These are phyloP conservation scores for Syzygium aqueum DNA, from an alignment of 345 rosid genomes.

Conservation along the genomic window DNA sequence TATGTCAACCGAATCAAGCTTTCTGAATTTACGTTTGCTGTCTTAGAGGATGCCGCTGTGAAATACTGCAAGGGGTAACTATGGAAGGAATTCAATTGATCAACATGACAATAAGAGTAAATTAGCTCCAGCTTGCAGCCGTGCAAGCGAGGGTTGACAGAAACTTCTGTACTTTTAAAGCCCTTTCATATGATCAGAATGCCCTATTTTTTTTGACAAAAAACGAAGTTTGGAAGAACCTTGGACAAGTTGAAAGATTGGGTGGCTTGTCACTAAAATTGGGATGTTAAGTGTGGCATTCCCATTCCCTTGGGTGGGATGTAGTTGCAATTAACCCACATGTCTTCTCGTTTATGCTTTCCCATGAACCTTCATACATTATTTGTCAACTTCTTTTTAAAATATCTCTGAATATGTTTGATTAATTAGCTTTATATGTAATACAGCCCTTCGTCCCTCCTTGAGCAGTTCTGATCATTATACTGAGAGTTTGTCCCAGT, in stretches of 20 bases:
- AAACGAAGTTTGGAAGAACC: not conserved
- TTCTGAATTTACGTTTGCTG: not conserved
- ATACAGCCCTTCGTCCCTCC: conserved; percentile 62
- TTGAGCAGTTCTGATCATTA: conserved; percentile 38
- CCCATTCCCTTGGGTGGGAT: not conserved
- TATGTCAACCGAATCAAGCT: not conserved
- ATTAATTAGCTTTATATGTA: conserved; percentile 4
- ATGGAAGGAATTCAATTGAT: not conserved
- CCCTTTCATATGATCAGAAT: not conserved
- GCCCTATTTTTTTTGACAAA: not conserved
- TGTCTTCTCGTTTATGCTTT: not conserved
- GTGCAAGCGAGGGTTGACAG: not conserved
- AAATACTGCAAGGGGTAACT: not conserved
- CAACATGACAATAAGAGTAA: not conserved
- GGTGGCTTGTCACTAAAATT: not conserved
- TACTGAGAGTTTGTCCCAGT: conserved; percentile 53
- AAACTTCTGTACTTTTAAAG: not conserved
- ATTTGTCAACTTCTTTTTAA: not conserved
- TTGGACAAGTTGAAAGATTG: not conserved
- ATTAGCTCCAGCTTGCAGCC: not conserved
- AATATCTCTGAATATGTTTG: not conserved
- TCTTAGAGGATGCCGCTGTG: not conserved
- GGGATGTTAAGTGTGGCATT: not conserved
- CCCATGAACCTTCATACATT: not conserved
- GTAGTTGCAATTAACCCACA: not conserved